Evolutionary conservation across 1,284 basidiomycete species (phyloP).

Genomic region (Singerocomus inundabilis): DNA sequence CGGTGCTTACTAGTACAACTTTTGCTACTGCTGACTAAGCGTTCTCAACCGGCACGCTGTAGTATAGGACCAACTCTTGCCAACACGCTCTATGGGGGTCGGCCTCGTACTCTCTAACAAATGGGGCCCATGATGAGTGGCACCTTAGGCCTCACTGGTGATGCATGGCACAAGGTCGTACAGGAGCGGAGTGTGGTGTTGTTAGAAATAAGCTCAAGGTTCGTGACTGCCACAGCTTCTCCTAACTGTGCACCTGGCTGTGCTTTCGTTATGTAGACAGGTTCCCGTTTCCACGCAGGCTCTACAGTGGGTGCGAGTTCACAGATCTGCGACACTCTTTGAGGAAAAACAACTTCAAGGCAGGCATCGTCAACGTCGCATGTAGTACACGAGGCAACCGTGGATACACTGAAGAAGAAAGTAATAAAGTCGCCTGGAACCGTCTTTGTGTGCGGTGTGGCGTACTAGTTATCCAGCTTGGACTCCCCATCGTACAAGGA

Average conservation of each 20-base stretch:
- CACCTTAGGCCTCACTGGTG: too few relatives aligned
- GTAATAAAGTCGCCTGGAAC: background rate
- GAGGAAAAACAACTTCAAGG: background rate
- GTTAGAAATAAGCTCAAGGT: background rate
- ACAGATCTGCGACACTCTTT: constrained; percentile 10
- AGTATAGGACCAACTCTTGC: too few relatives aligned
- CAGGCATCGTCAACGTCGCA: too few relatives aligned
- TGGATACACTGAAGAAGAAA: constrained; percentile 4
- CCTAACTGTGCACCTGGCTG: too few relatives aligned
- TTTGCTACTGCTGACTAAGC: constrained; percentile 19
- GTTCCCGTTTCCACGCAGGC: background rate
- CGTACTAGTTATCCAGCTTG: background rate
- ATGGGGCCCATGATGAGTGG: too few relatives aligned
- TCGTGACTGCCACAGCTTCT: background rate
- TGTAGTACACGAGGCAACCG: background rate
- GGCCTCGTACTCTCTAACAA: too few relatives aligned
- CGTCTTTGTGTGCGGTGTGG: background rate
- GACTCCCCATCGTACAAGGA: background rate
- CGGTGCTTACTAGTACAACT: background rate
- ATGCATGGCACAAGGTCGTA: too few relatives aligned
- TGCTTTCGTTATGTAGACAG: too few relatives aligned
- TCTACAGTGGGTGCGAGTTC: background rate
- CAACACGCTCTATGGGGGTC: too few relatives aligned
- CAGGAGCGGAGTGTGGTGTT: too few relatives aligned
- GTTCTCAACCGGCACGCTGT: background rate